Base-by-base conservation (phyloP, 2,329 filamentous ascomycete species). In the Orbilia javanica region DNA sequence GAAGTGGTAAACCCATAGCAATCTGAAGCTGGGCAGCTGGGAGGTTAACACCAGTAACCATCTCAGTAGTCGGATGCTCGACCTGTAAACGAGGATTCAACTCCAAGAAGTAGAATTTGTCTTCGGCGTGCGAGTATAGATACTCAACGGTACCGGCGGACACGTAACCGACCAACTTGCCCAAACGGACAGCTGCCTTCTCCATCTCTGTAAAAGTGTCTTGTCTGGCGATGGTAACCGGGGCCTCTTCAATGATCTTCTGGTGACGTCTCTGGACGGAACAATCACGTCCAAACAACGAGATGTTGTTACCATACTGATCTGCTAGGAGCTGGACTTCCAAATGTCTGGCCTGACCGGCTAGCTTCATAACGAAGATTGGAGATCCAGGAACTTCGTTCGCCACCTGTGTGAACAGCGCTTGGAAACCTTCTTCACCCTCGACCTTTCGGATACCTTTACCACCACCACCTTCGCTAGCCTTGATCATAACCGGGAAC, bases 351-450 rank as follows among this genome's bases (percentile, higher is more conserved):
- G 96, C 96, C 84, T 97, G 97, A 82, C 95, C 96, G 62, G 96
- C 96, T 80, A 99, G 88, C 90, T 99, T 97, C 96, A 99, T 99
- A 87, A 99, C 97, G 89, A 99, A 99, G 86, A 99, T 99, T 81
- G 96, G 96, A 31, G 96, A 99, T 57, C 96, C 96, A 10, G 96
- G 96, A 81, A 99, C 98, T 85, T 99, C 96, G 85, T 92, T 97
- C 4, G 96, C 94, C 22, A 96, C 96, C 53, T 95, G 96, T 85
- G 96, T 96, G 88, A 98, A 99, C 53, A 98, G 88, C 81, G 88
- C 87, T 83, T 92, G 88, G 82, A 99, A 99, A 80, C 92, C 90
- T 48, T 95, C 91, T 84, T 97, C 94, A 79, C 88, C 88, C 79
- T 93, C 88, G 81, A 96, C 96, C 87, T 98, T 97, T 84, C 96